These are phyloP conservation scores for Hypoxylon sp. DNA, from an alignment of 2,329 filamentous ascomycete species.

Conservation along the genomic window DNA sequence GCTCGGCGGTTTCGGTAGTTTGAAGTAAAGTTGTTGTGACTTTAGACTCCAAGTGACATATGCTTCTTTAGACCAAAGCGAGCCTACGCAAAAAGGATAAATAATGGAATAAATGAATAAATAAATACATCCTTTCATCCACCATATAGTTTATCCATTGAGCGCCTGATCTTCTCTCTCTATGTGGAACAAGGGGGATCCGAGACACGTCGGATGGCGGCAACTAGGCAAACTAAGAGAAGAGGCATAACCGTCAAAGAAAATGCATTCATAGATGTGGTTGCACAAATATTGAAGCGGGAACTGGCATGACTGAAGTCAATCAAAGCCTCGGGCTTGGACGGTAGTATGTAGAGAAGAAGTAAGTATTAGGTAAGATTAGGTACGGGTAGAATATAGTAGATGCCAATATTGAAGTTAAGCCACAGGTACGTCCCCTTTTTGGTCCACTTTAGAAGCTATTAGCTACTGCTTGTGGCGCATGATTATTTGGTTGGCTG, in stretches of 20 bases:
- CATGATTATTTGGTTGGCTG: not conserved
- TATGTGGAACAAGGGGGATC: slow-evolving; percentile 11
- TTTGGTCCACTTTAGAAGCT: not conserved
- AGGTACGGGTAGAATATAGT: not conserved
- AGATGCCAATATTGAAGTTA: not conserved
- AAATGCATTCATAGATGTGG: slow-evolving; percentile 7
- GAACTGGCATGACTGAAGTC: slow-evolving; percentile 1
- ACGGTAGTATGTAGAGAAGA: slow-evolving; percentile 3
- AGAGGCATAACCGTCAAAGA: not conserved
- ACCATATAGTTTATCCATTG: not conserved
- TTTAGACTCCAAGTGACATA: not conserved
- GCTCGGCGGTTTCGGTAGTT: slow-evolving; percentile 11
- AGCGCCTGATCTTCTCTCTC: not conserved
- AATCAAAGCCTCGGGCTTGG: not conserved
- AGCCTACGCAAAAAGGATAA: not conserved
- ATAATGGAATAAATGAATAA: too few species aligned
- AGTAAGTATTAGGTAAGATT: not conserved
- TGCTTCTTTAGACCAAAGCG: not conserved
- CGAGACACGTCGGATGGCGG: slow-evolving; percentile 26
- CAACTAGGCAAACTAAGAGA: slow-evolving; percentile 2
- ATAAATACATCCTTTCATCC: not conserved
- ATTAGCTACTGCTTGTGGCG: not conserved
- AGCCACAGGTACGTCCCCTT: not conserved
- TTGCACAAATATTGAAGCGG: slow-evolving; percentile 15
- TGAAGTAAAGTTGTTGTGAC: not conserved